Percentiles rank a stretch among this genome's conserved stretches.
Evolutionary conservation across 805 yeast genomes (phyloP).

Genomic region (Zygoascus bituminiphila): DNA sequence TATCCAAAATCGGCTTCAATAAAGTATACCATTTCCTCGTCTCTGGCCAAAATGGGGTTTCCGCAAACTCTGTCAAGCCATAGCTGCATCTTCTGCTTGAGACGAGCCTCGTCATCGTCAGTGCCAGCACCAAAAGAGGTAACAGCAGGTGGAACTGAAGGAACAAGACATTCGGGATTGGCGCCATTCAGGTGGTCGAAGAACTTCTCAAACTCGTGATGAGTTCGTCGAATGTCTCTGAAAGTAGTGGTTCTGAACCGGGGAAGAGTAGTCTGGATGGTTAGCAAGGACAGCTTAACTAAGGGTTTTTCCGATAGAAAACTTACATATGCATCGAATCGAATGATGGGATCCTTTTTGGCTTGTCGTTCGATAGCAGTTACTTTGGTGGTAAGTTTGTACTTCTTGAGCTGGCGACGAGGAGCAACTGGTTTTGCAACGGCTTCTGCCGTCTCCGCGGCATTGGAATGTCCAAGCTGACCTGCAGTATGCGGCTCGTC

Average conservation of each 20-base stretch:
- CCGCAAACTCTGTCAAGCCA: slow-evolving; percentile 74
- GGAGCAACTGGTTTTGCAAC: background rate
- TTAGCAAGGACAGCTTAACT: background rate
- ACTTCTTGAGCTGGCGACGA: slow-evolving; percentile 21
- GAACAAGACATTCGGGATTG: slow-evolving; percentile 87
- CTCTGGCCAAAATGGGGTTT: slow-evolving; percentile 75
- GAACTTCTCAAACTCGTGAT: slow-evolving; percentile 65
- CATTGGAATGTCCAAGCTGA: background rate
- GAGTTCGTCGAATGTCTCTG: slow-evolving; percentile 72
- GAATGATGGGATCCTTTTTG: slow-evolving; percentile 70
- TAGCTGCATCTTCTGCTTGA: slow-evolving; percentile 55
- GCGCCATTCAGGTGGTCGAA: slow-evolving; percentile 72
- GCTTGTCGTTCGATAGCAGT: slow-evolving; percentile 64
- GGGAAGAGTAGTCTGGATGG: slow-evolving; percentile 51
- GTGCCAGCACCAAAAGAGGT: slow-evolving; percentile 80
- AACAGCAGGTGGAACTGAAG: slow-evolving; percentile 68
- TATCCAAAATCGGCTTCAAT: slow-evolving; percentile 69
- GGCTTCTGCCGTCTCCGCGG: background rate
- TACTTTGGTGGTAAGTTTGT: slow-evolving; percentile 47
- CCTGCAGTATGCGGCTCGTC: background rate
- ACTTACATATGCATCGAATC: slow-evolving; percentile 46
- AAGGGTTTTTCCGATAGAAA: background rate
- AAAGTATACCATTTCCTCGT: slow-evolving; percentile 82
- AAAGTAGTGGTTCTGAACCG: slow-evolving; percentile 63
- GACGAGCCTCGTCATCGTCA: slow-evolving; percentile 61